Percentiles rank a stretch among this genome's conserved stretches.
These are phyloP conservation scores for Geotrichum fermentans DNA, from an alignment of 1,139 yeast genomes.

Conservation along the genomic window DNA sequence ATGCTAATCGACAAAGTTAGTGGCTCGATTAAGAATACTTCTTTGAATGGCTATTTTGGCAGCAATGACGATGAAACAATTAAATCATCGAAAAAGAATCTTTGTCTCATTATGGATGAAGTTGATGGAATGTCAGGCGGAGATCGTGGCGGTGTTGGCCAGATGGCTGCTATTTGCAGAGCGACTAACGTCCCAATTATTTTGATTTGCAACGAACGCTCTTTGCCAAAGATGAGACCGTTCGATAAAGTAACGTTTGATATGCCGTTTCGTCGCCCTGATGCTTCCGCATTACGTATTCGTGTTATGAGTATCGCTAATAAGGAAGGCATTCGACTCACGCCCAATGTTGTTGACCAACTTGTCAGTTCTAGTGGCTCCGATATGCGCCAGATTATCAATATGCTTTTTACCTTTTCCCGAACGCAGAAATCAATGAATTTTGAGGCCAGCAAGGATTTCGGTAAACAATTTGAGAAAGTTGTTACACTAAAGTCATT, in stretches of 20 bases:
- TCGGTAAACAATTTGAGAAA: conserved; percentile 76
- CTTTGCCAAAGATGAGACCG: conserved; percentile 92
- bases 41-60: conserved; percentile 71
- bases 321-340: conserved; percentile 75
- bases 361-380: conserved; percentile 80
- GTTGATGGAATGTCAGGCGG: conserved; percentile 99
- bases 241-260: conserved; percentile 84
- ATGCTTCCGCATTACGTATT: conserved; percentile 72
- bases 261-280: conserved; percentile 83
- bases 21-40: conserved; percentile 71
- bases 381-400: conserved; percentile 92
- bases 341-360: conserved; percentile 76
- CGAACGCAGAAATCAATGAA: conserved; percentile 69
- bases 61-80: conserved; percentile 30
- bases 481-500: conserved; percentile 88
- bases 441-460: conserved; percentile 44
- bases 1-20: conserved; percentile 64
- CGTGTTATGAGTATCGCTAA: conserved; percentile 88
- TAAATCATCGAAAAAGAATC: conserved; percentile 41
- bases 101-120: conserved; percentile 94
- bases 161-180: conserved; percentile 80
- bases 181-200: conserved; percentile 86
- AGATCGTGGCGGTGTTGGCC: conserved; percentile 98
- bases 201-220: conserved; percentile 87
- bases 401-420: conserved; percentile 71